These are phyloP conservation scores for Neoarthrinium moseri DNA, from an alignment of 2,329 filamentous ascomycete genomes.

Conservation along the genomic window DNA sequence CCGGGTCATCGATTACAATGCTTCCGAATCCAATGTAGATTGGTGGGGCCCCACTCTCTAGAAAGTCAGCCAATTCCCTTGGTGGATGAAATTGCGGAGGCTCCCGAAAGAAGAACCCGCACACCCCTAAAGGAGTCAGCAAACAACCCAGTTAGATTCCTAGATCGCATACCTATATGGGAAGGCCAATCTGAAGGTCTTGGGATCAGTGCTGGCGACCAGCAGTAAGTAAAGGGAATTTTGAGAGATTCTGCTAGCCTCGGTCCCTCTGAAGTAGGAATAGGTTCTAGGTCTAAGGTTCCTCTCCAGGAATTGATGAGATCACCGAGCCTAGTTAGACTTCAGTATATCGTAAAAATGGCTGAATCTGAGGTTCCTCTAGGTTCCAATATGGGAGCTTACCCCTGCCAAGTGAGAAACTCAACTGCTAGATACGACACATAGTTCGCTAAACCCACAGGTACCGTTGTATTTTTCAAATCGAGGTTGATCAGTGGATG, in stretches of 20 bases:
- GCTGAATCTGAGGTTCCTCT: too few species aligned
- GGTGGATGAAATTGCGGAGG: slow-evolving; percentile 65
- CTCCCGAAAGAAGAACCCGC: slow-evolving; percentile 76
- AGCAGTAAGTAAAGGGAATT: slow-evolving; percentile 84
- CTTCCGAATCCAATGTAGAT: neutral
- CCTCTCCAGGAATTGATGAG: slow-evolving; percentile 81
- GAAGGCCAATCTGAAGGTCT: slow-evolving; percentile 75
- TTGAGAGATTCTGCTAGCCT: slow-evolving; percentile 70
- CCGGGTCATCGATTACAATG: slow-evolving; percentile 51
- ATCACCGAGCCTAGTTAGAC: slow-evolving; percentile 69
- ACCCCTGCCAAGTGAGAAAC: slow-evolving; percentile 83
- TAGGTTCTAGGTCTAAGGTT: slow-evolving; percentile 67
- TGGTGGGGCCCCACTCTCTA: slow-evolving; percentile 30
- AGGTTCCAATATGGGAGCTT: neutral
- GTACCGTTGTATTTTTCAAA: slow-evolving; percentile 54
- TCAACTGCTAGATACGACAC: slow-evolving; percentile 79
- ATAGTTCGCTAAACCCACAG: slow-evolving; percentile 68
- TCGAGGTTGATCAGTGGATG: slow-evolving; percentile 70
- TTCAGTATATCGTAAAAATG: neutral
- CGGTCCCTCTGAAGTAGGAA: slow-evolving; percentile 77
- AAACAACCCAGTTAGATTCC: neutral
- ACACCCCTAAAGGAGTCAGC: slow-evolving; percentile 36
- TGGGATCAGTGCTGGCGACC: slow-evolving; percentile 78
- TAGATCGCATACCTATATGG: slow-evolving; percentile 53
- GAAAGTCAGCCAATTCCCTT: slow-evolving; percentile 63